A percentile compares a stretch with the other conserved stretches of the same genome.
Conservation (phyloP, 495 filamentous ascomycete genomes). For the Hypoxylon cercidicola region DNA sequence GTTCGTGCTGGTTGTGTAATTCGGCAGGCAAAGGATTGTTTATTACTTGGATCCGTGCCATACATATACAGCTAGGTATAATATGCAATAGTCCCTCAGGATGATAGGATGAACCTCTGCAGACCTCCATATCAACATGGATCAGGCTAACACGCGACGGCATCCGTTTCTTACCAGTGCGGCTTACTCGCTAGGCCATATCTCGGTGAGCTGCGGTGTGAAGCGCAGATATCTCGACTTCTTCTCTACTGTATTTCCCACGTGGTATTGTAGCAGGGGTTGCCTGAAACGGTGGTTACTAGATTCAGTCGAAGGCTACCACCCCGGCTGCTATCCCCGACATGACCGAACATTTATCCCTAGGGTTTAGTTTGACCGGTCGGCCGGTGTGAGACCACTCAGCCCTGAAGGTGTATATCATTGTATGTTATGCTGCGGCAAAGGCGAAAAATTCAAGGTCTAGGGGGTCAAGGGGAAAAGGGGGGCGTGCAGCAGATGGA, state of each 20-base stretch:
- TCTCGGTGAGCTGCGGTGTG: slow-evolving; percentile 11
- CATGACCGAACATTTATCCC: slow-evolving; percentile 15
- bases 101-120: slow-evolving; percentile 1
- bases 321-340: slow-evolving; percentile 20
- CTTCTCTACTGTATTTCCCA: background rate
- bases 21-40: slow-evolving; percentile 1
- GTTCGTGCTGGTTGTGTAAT: background rate
- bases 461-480: slow-evolving; percentile 16
- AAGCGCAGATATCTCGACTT: background rate
- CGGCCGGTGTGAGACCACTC: slow-evolving; percentile 30
- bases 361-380: slow-evolving; percentile 15
- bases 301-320: slow-evolving; percentile 21
- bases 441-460: slow-evolving; percentile 12
- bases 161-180: slow-evolving; percentile 10
- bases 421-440: slow-evolving; percentile 14
- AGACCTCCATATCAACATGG: slow-evolving; percentile 14
- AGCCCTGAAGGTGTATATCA: slow-evolving; percentile 16
- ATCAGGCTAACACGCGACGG: slow-evolving; percentile 11
- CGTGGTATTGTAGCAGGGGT: slow-evolving; percentile 23
- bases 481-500: slow-evolving; percentile 18
- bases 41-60: background rate
- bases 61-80: background rate
- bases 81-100: slow-evolving; percentile 6
- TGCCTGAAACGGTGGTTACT: slow-evolving; percentile 32
- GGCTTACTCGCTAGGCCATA: slow-evolving; percentile 12